These are phyloP conservation scores for Protea cynaroides DNA, from an alignment of 164 flowering plant genomes.

Conservation along the genomic window DNA sequence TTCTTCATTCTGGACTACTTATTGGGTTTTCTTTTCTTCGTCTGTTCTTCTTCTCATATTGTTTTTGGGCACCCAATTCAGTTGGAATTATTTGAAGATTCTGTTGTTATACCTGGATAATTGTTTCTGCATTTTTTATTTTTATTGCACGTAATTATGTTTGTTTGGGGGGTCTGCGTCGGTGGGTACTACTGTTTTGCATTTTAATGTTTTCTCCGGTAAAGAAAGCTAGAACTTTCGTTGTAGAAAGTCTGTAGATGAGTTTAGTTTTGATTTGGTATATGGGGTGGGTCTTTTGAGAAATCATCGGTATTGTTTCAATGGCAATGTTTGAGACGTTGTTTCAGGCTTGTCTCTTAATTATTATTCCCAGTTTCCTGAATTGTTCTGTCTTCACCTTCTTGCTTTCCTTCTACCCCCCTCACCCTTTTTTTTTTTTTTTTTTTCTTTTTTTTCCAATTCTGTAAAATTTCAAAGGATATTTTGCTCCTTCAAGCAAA, in stretches of 20 bases:
- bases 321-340: not conserved
- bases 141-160: not conserved
- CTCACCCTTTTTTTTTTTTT: too few species aligned
- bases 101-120: too few species aligned
- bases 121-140: not conserved
- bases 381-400: not conserved
- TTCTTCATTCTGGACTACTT: not conserved
- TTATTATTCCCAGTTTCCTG: not conserved
- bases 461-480: too few species aligned
- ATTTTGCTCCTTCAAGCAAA: not conserved
- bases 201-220: not conserved
- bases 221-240: not conserved
- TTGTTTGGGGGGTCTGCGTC: not conserved
- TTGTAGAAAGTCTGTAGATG: not conserved
- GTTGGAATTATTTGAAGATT: too few species aligned
- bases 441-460: too few species aligned
- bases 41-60: not conserved
- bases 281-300: not conserved
- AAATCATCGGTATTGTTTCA: not conserved
- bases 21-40: not conserved
- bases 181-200: not conserved
- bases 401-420: not conserved
- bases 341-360: not conserved
- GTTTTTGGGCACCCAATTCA: too few species aligned
- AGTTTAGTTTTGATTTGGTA: not conserved